A percentile compares a stretch with the other conserved stretches of the same genome.
Conservation (phyloP, 2,329 filamentous ascomycete genomes). For the Beauveria scarabaeidicola region DNA sequence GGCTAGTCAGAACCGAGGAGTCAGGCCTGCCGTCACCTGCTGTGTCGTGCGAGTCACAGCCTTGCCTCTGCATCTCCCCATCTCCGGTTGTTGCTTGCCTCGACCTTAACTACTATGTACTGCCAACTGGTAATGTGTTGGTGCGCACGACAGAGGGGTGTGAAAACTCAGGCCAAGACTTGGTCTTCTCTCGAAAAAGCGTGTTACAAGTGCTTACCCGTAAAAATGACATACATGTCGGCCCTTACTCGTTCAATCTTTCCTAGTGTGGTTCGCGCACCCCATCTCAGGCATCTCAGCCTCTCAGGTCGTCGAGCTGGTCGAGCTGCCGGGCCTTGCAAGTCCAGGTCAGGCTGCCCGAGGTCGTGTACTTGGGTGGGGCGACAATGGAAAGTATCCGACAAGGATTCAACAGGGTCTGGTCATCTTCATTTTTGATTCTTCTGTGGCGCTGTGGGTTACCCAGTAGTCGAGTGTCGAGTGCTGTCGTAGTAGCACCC, state of each 20-base stretch:
- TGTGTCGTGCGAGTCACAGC: conserved; percentile 1
- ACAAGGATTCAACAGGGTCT: background rate
- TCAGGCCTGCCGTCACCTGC: background rate
- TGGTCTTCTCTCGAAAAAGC: background rate
- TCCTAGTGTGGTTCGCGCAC: background rate
- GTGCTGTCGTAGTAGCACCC: background rate
- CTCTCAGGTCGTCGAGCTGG: conserved; percentile 1
- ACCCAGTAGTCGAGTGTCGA: too few species aligned
- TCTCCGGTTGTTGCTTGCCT: background rate
- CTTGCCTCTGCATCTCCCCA: background rate
- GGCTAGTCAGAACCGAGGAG: background rate
- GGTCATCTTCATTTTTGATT: background rate
- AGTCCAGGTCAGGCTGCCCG: background rate
- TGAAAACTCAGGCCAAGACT: background rate
- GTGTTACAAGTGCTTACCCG: background rate
- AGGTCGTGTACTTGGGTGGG: background rate
- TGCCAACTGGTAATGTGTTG: too few species aligned
- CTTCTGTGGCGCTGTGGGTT: background rate
- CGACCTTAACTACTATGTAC: background rate
- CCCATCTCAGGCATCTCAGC: background rate
- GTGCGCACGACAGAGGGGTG: background rate
- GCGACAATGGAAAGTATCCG: conserved; percentile 1
- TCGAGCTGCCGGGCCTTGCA: conserved; percentile 2
- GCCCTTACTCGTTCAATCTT: background rate
- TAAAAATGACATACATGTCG: background rate